A percentile compares a stretch with the other conserved stretches of the same genome.
Conservation (phyloP, 2,329 filamentous ascomycete species). For the Tolypocladium nubicola region DNA sequence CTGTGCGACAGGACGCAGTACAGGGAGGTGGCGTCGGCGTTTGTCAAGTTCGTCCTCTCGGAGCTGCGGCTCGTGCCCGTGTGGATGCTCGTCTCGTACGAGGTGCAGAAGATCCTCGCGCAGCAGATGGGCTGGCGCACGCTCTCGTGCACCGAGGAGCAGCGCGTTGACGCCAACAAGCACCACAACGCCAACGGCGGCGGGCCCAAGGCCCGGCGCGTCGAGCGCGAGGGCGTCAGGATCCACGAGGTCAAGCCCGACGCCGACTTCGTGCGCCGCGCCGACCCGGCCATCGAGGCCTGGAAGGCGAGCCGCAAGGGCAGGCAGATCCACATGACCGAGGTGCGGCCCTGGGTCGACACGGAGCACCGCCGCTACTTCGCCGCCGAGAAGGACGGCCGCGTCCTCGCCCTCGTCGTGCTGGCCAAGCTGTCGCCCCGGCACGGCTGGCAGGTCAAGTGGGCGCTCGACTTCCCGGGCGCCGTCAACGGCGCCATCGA, state of each 20-base stretch:
- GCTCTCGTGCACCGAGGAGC: slow-evolving; percentile 78
- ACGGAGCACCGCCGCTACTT: slow-evolving; percentile 76
- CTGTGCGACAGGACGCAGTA: slow-evolving; percentile 75
- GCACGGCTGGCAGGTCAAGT: slow-evolving; percentile 91
- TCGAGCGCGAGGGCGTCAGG: slow-evolving; percentile 75
- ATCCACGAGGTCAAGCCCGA: slow-evolving; percentile 63
- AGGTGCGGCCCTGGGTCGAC: slow-evolving; percentile 83
- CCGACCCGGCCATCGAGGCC: slow-evolving; percentile 62
- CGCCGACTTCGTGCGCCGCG: slow-evolving; percentile 56
- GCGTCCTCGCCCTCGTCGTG: slow-evolving; percentile 67
- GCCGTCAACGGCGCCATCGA: slow-evolving; percentile 84
- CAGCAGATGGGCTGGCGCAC: slow-evolving; percentile 78
- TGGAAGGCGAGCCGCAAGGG: slow-evolving; percentile 78
- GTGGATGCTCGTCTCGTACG: slow-evolving; percentile 79
- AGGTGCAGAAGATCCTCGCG: slow-evolving; percentile 70
- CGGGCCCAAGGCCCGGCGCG: slow-evolving; percentile 66
- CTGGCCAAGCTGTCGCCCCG: slow-evolving; percentile 70
- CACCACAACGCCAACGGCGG: slow-evolving; percentile 47
- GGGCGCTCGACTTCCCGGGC: slow-evolving; percentile 85
- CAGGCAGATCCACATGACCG: slow-evolving; percentile 77
- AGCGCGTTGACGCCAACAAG: slow-evolving; percentile 71
- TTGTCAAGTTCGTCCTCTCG: slow-evolving; percentile 64
- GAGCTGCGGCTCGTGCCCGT: slow-evolving; percentile 64
- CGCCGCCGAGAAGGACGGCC: slow-evolving; percentile 64
- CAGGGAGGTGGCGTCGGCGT: slow-evolving; percentile 59